Percentiles rank a stretch among this genome's conserved stretches.
Conservation (phyloP, 768 basidiomycete genomes). For the Rhodotorula graminis region DNA sequence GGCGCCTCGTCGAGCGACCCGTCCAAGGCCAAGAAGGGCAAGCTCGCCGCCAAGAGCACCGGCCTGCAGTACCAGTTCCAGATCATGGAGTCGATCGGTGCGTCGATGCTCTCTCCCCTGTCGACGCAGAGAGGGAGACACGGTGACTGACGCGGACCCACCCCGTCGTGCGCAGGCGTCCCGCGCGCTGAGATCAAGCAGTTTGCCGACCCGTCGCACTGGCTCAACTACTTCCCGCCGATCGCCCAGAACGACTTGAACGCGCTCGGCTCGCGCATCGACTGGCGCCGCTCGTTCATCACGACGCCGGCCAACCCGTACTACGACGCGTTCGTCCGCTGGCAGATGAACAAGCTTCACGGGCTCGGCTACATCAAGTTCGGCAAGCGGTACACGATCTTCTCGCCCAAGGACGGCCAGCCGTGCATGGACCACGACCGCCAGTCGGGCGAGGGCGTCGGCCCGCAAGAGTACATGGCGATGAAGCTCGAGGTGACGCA, state of each 20-base stretch:
- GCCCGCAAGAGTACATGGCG: conserved; percentile 90
- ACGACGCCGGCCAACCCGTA: conserved; percentile 96
- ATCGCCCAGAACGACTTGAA: conserved; percentile 80
- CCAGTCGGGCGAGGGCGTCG: conserved; percentile 84
- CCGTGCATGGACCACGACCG: conserved; percentile 99
- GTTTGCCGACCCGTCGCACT: conserved; percentile 90
- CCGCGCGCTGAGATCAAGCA: conserved; percentile 85
- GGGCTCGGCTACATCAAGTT: conserved; percentile 89
- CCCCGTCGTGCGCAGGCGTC: conserved; percentile 53
- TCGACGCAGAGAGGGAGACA: no score
- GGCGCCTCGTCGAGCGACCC: conserved; percentile 47
- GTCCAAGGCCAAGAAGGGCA: conserved; percentile 88
- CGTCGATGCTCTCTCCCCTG: background rate
- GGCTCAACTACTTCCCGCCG: conserved; percentile 92
- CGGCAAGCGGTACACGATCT: conserved; percentile 95
- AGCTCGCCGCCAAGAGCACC: conserved; percentile 84
- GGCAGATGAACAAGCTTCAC: conserved; percentile 94
- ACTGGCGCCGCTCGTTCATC: conserved; percentile 91
- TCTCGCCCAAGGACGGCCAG: conserved; percentile 96
- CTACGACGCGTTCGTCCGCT: conserved; percentile 92
- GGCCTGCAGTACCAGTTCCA: conserved; percentile 97
- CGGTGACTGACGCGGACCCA: background rate
- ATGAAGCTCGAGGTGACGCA: conserved; percentile 88
- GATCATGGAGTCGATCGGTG: conserved; percentile 82
- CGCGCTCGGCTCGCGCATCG: conserved; percentile 85